A percentile compares a stretch with the other conserved stretches of the same genome.
Conservation (phyloP, 2,329 filamentous ascomycete species). For the Exophiala lecanii-corni region DNA sequence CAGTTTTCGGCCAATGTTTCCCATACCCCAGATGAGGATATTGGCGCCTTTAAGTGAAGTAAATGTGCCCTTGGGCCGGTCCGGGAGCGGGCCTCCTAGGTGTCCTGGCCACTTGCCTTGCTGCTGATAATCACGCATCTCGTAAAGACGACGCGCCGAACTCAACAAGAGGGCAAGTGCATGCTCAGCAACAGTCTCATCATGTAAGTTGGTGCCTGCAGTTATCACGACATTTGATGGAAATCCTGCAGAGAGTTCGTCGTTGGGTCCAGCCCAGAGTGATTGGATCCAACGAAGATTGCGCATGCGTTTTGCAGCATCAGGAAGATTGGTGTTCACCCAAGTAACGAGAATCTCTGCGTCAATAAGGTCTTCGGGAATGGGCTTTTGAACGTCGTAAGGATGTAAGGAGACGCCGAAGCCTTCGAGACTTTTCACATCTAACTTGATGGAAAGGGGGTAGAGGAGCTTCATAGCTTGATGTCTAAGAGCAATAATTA, state of each 20-base stretch:
- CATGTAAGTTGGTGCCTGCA: conserved; percentile 60
- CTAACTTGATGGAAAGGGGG: conserved; percentile 57
- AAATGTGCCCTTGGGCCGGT: conserved; percentile 48
- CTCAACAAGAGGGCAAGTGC: conserved; percentile 46
- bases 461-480: conserved; percentile 56
- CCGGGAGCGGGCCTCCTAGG: conserved; percentile 51
- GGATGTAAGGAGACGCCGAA: conserved; percentile 52
- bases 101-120: conserved; percentile 56
- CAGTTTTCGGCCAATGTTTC: conserved; percentile 60
- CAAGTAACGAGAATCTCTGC: conserved; percentile 59
- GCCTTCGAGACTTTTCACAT: conserved; percentile 52
- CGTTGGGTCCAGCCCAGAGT: conserved; percentile 61
- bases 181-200: conserved; percentile 61
- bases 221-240: conserved; percentile 50
- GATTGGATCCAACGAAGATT: conserved; percentile 62
- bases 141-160: conserved; percentile 12
- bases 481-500: neutral
- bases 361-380: conserved; percentile 55
- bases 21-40: conserved; percentile 60
- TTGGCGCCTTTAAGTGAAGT: conserved; percentile 56
- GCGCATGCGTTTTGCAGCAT: conserved; percentile 52
- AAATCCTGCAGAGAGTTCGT: conserved; percentile 60
- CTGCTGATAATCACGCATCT: conserved; percentile 54
- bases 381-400: conserved; percentile 54
- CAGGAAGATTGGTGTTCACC: conserved; percentile 59